Evolutionary conservation across 768 basidiomycete genomes (phyloP).

Genomic region (Stropharia rugosoannulata): DNA sequence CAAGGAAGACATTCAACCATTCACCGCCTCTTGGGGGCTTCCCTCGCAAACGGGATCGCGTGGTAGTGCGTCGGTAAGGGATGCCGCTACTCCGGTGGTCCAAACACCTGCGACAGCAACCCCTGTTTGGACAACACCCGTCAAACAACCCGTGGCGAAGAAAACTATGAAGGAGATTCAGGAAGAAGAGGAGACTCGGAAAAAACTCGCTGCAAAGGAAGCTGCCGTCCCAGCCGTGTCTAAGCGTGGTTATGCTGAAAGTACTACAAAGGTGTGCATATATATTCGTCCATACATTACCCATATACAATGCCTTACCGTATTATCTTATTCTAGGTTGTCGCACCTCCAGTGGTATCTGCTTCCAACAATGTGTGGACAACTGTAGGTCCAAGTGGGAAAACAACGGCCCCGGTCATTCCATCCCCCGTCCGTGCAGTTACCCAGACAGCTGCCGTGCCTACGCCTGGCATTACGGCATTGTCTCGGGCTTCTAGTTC

Average conservation of each 20-base stretch:
- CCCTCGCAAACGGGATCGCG: slow-evolving; percentile 76
- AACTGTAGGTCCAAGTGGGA: slow-evolving; percentile 82
- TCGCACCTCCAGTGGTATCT: slow-evolving; percentile 22
- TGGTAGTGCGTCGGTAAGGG: slow-evolving; percentile 37
- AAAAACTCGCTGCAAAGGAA: slow-evolving; percentile 65
- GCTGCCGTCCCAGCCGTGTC: slow-evolving; percentile 53
- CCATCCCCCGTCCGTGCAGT: slow-evolving; percentile 34
- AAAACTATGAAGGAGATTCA: slow-evolving; percentile 99
- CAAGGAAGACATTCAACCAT: slow-evolving; percentile 59
- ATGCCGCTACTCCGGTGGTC: slow-evolving; percentile 31
- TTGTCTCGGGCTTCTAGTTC: slow-evolving; percentile 30
- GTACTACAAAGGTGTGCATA: slow-evolving; percentile 63
- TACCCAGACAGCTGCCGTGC: slow-evolving; percentile 23
- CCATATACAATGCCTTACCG: slow-evolving; percentile 4
- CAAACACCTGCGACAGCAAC: slow-evolving; percentile 24
- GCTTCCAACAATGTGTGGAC: slow-evolving; percentile 68
- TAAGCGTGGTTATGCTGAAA: slow-evolving; percentile 78
- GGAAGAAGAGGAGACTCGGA: slow-evolving; percentile 91
- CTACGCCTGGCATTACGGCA: slow-evolving; percentile 11
- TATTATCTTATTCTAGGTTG: slow-evolving; percentile 22
- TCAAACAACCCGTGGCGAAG: slow-evolving; percentile 57
- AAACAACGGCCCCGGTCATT: slow-evolving; percentile 36
- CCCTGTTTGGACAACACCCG: slow-evolving; percentile 75
- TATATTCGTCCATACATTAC: slow-evolving; percentile 1
- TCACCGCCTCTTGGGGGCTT: slow-evolving; percentile 81